Evolutionary conservation across 257 asterid species (phyloP), one percentile per base, ranked within the genome.

Genomic region (Eucommia ulmoides): DNA sequence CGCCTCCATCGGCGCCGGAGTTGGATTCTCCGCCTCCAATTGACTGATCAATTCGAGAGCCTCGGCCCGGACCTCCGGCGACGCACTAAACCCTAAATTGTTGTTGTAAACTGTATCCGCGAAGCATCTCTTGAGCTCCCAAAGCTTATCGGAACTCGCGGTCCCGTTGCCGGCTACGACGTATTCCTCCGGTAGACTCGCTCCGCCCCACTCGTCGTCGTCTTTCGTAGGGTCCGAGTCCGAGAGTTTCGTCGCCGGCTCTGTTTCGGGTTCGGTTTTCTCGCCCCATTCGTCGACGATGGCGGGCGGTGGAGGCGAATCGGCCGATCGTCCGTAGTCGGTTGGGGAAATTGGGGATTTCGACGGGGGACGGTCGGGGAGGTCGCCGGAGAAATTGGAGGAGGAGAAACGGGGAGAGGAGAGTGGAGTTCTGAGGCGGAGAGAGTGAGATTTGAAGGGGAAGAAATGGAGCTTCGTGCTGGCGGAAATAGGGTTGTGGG

Each of bases 11-110:
- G 98, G 98, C 1, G 88, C 84, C 8, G 83, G 75, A 38, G 86
- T 83, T 1, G 96, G 98, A 72, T 91, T 86, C 11, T 73, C 63
- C 6, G 89, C 93, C 73, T 91, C 98, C 80, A 91, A 69, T 63
- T 79, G 96, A 22, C 81, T 60, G 59, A 91, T 79, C 49, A 91
- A 77, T 71, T 91, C 94, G 33, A 81, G 68, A 6, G 80, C 80
- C 74, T 91, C 98, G 1, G 96, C 98, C 56, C 95, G 81, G 14
- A 79, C 63, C 59, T 91, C 93, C 0, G 88, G 16, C 0, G 96
- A 86, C 0, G 93, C 81, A 57, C 88, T 80, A 51, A 74, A 81
- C 42, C 98, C 98, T 0, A 83, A 68, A 56, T 81, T 88, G 46
- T 93, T 67, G 45, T 89, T 94, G 50, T 73, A 81, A 51, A 86